Evolutionary conservation across 169 alveolate species (phyloP).

Genomic region (Fabrea salina): DNA sequence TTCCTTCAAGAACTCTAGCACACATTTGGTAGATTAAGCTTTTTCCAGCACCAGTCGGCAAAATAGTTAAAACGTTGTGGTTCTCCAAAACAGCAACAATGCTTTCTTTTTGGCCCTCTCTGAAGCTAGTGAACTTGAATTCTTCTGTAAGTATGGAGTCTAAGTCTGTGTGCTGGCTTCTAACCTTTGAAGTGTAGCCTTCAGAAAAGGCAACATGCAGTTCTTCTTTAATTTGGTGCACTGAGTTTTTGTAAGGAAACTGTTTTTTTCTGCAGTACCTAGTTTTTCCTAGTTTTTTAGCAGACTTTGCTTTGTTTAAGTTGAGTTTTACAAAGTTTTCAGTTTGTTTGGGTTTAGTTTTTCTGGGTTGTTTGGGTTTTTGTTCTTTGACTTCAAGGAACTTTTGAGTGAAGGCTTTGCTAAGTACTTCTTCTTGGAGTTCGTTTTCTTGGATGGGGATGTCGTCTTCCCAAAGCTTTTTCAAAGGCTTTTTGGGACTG

Average conservation of each 20-base stretch:
- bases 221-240: background rate
- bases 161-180: background rate
- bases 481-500: background rate
- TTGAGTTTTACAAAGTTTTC: slow-evolving; percentile 13
- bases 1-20: slow-evolving; percentile 74
- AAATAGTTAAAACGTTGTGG: slow-evolving; percentile 86
- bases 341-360: background rate
- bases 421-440: background rate
- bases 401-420: background rate
- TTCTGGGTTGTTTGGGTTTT: background rate
- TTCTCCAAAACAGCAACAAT: slow-evolving; percentile 58
- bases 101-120: slow-evolving; percentile 75
- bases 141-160: background rate
- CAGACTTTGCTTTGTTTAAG: background rate
- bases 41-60: slow-evolving; percentile 98
- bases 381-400: background rate
- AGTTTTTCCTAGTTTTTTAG: slow-evolving; percentile 9
- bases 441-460: background rate
- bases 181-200: background rate
- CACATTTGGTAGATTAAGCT: slow-evolving; percentile 92
- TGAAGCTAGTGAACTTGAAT: slow-evolving; percentile 34
- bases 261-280: background rate
- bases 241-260: background rate
- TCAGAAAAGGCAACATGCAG: background rate
- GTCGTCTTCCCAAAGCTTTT: background rate